Evolutionary conservation across 2,329 filamentous ascomycete genomes (phyloP), one percentile per base, ranked within the genome.

Genomic region (Hypoxylon sp.): DNA sequence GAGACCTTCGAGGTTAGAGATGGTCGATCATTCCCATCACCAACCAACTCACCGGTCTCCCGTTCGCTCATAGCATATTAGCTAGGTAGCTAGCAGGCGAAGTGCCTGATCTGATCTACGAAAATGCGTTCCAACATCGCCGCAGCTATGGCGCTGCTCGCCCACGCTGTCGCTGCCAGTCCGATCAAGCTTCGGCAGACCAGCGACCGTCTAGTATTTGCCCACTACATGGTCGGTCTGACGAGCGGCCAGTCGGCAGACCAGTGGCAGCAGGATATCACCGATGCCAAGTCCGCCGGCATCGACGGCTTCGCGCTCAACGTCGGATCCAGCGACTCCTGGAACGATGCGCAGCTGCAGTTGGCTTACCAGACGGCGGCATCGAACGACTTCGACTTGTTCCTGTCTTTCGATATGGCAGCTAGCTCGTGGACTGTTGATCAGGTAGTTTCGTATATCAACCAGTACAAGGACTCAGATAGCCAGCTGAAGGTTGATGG

Each of bases 401-500:
- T 74, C 55, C 37, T 73, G 7, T 73, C 71, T 0, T 74, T 64
- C 38, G 63, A 73, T 51, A 67, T 67, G 66, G 57, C 53, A 3
- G 65, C 64, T 6, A 61, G 57, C 12, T 55, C 60, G 37, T 74
- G 63, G 68, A 27, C 21, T 15, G 52, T 63, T 17, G 57, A 63
- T 37, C 55, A 63, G 38, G 64, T 70, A 40, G 43, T 57, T 20
- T 35, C 45, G 30, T 63, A 69, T 31, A 67, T 76, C 53, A 73
- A 73, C 57, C 63, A 64, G 13, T 72, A 71, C 63, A 71, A 71
- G 47, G 52, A 57, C 7, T 70, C 67, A 6, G 42, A 62, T 8
- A 73, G 73, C 8, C 73, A 79, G 55, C 66, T 73, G 54, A 70
- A 68, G 40, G 69, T 75, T 43, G 67, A 76, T 23, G 66, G 64